phyloP scores from a whole-genome alignment of 1,284 basidiomycete species.

The Singerocomus inundabilis region DNA sequence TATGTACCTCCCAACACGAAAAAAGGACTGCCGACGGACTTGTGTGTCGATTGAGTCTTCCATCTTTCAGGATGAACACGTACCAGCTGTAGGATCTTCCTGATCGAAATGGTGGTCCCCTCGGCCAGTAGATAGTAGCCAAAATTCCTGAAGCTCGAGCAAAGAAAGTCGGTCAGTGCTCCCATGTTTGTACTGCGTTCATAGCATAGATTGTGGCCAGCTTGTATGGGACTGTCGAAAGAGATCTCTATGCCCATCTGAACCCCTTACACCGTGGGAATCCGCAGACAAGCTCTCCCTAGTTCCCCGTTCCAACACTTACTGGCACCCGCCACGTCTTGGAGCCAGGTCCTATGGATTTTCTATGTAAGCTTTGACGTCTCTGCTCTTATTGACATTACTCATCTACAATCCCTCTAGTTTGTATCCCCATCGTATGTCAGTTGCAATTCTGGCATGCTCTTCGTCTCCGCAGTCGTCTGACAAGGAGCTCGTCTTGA shows the following conservation, averaged over 20 bases:
- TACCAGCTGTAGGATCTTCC: no score
- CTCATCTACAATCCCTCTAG: slow-evolving; percentile 28
- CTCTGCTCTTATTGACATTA: not conserved
- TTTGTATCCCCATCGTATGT: slow-evolving; percentile 50
- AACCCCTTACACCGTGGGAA: not conserved
- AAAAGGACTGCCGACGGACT: slow-evolving; percentile 32
- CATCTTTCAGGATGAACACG: slow-evolving; percentile 41
- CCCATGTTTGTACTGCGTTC: no score
- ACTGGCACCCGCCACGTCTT: not conserved
- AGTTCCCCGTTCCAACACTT: no score
- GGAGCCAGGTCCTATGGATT: slow-evolving; percentile 19
- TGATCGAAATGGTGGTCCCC: no score
- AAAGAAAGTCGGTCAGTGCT: no score
- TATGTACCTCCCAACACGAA: slow-evolving; percentile 43
- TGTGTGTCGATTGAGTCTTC: slow-evolving; percentile 34
- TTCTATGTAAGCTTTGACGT: slow-evolving; percentile 33
- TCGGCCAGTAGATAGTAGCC: no score
- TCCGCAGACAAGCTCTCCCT: not conserved
- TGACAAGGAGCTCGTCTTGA: slow-evolving; percentile 8
- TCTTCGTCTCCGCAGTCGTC: slow-evolving; percentile 10
- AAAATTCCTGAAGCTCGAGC: no score
- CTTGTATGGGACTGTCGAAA: not conserved
- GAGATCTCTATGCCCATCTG: no score
- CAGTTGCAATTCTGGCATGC: slow-evolving; percentile 23
- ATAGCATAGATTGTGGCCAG: no score